phyloP scores from a whole-genome alignment of 1,139 yeast species.

The Blastobotrys proliferans region DNA sequence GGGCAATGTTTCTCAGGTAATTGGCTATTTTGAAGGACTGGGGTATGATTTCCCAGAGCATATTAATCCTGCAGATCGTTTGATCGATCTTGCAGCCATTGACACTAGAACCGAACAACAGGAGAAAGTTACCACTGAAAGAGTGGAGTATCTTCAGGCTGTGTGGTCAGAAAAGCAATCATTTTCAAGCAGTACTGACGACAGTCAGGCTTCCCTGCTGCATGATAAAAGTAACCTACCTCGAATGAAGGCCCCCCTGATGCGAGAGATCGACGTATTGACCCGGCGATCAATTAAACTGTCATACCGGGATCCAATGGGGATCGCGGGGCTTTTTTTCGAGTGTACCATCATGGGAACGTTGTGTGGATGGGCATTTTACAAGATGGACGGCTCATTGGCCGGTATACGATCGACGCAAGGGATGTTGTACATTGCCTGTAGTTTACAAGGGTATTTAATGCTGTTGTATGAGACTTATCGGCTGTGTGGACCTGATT shows the following conservation, averaged over 20 bases:
- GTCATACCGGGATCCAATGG: constrained; percentile 56
- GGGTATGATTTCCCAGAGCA: constrained; percentile 46
- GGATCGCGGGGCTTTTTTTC: constrained; percentile 49
- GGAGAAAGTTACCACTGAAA: constrained; percentile 42
- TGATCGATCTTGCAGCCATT: constrained; percentile 67
- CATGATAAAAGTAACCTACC: constrained; percentile 9
- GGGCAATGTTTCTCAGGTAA: constrained; percentile 48
- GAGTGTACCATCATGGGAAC: constrained; percentile 58
- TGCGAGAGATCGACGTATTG: constrained; percentile 52
- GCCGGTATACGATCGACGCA: constrained; percentile 66
- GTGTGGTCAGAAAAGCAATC: constrained; percentile 45
- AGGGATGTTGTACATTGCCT: constrained; percentile 60
- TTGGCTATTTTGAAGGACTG: constrained; percentile 49
- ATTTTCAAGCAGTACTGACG: neutral
- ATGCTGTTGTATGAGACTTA: constrained; percentile 70
- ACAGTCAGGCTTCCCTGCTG: neutral
- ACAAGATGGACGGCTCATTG: constrained; percentile 54
- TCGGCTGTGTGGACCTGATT: constrained; percentile 65
- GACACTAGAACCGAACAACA: constrained; percentile 46
- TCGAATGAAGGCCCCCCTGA: constrained; percentile 35
- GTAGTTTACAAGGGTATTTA: constrained; percentile 65
- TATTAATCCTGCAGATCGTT: constrained; percentile 58
- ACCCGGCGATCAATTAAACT: constrained; percentile 53
- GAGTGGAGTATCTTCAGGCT: constrained; percentile 46
- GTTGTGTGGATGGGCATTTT: constrained; percentile 74